Percentiles rank a stretch among this genome's conserved stretches.
These are phyloP conservation scores for Zygosaccharomyces sapae DNA, from an alignment of 1,139 yeast species.

Conservation along the genomic window DNA sequence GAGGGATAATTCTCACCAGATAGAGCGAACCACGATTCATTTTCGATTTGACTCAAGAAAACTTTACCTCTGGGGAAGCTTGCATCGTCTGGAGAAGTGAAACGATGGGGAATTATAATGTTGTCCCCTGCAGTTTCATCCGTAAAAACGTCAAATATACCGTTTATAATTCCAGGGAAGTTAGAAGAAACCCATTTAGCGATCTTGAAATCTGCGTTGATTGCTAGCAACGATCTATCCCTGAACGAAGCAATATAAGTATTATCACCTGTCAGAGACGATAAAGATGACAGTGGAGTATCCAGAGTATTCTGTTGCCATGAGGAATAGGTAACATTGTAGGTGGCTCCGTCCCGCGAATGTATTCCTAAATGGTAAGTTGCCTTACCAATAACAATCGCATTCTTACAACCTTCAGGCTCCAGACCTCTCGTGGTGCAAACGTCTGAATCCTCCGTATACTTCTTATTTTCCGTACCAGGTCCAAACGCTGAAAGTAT, in stretches of 20 bases:
- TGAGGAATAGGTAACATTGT: conserved; percentile 84
- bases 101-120: conserved; percentile 62
- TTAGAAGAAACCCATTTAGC: conserved; percentile 71
- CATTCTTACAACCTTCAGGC: conserved; percentile 26
- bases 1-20: conserved; percentile 75
- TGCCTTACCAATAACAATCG: conserved; percentile 39
- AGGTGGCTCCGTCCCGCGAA: conserved; percentile 62
- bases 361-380: conserved; percentile 59
- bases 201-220: conserved; percentile 59
- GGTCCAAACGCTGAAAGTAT: conserved; percentile 68
- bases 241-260: conserved; percentile 80
- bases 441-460: conserved; percentile 13
- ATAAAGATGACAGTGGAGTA: conserved; percentile 52
- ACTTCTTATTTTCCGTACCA: conserved; percentile 29
- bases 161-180: conserved; percentile 33
- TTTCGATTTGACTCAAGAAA: conserved; percentile 61
- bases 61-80: conserved; percentile 40
- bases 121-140: conserved; percentile 28
- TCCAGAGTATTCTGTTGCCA: conserved; percentile 95
- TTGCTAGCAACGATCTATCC: conserved; percentile 64
- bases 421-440: conserved; percentile 13
- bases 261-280: conserved; percentile 60
- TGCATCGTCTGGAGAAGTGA: conserved; percentile 36
- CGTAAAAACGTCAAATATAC: conserved; percentile 36
- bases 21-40: conserved; percentile 83